These are phyloP conservation scores for Eucalyptus guilfoylei DNA, from an alignment of 345 rosid species.

Conservation along the genomic window DNA sequence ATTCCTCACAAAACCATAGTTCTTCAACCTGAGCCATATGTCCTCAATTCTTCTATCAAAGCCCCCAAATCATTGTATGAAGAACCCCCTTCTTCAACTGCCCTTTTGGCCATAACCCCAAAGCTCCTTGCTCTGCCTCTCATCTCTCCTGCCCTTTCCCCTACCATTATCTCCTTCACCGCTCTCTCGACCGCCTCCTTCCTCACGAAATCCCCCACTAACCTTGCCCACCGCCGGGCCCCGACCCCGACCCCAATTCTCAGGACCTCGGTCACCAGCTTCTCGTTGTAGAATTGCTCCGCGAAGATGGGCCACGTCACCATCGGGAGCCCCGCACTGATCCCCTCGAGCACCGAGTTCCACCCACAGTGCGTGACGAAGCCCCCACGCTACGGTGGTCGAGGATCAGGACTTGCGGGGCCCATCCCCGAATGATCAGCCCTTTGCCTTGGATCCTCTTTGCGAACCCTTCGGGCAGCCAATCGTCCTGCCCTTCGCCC, in stretches of 20 bases:
- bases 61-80: conserved; percentile 10
- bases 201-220: conserved; percentile 7
- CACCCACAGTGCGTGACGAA: conserved; percentile 55
- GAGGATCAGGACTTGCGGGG: conserved; percentile 52
- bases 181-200: conserved; percentile 22
- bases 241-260: conserved; percentile 32
- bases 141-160: conserved; percentile 9
- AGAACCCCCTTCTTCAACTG: conserved; percentile 28
- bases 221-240: conserved; percentile 3
- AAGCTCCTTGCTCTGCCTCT: conserved; percentile 12
- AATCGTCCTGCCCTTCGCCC: conserved; percentile 6
- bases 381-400: conserved; percentile 42
- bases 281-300: conserved; percentile 45
- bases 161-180: conserved; percentile 18
- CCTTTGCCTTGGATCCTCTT: conserved; percentile 24
- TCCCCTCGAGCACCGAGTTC: conserved; percentile 49
- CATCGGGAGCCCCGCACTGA: conserved; percentile 44
- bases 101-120: conserved; percentile 9
- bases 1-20: neutral
- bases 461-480: conserved; percentile 28
- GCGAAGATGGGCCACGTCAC: conserved; percentile 38
- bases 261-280: conserved; percentile 23
- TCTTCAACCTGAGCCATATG: neutral
- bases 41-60: conserved; percentile 7
- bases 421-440: conserved; percentile 50